A percentile compares a stretch with the other conserved stretches of the same genome.
phyloP scores from a whole-genome alignment of 208 protist genomes.

The Endotrypanum monterogeii region DNA sequence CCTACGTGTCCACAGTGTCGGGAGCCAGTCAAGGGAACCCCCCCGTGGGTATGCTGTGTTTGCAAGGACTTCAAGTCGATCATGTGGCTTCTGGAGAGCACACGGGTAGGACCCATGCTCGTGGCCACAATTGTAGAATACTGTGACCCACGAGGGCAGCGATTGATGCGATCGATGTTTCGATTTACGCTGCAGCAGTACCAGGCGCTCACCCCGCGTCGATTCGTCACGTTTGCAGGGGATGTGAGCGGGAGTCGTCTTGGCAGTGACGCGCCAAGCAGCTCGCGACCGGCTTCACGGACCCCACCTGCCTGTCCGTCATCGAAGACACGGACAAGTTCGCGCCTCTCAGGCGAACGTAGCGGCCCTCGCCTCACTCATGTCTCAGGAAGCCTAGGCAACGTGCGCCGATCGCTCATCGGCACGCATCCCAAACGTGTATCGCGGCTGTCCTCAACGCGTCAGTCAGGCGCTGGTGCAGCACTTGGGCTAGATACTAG shows the following conservation, averaged over 20 bases:
- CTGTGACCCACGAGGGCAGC: conserved; percentile 65
- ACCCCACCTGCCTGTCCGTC: conserved; percentile 13
- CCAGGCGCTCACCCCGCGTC: conserved; percentile 20
- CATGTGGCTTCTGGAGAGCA: conserved; percentile 69
- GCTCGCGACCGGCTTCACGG: conserved; percentile 10
- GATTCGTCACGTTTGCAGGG: conserved; percentile 8
- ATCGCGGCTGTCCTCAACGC: conserved; percentile 6
- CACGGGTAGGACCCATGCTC: conserved; percentile 44
- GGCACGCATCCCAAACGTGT: conserved; percentile 28
- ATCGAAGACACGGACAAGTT: conserved; percentile 12
- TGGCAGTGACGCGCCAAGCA: conserved; percentile 11
- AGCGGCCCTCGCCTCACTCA: conserved; percentile 13
- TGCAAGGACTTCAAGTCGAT: conserved; percentile 53
- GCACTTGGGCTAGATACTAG: neutral
- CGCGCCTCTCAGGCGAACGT: conserved; percentile 12
- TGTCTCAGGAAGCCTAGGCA: conserved; percentile 17
- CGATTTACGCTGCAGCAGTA: conserved; percentile 43
- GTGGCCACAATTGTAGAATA: conserved; percentile 66
- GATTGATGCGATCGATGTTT: conserved; percentile 72
- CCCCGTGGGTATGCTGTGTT: conserved; percentile 59
- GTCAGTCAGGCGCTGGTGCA: neutral
- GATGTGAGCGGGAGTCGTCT: conserved; percentile 6
- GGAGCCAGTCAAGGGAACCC: conserved; percentile 20
- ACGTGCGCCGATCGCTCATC: conserved; percentile 12
- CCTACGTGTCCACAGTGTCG: conserved; percentile 59